phyloP scores from a whole-genome alignment of 2,329 filamentous ascomycete genomes.

The Sporothrix luriei region DNA sequence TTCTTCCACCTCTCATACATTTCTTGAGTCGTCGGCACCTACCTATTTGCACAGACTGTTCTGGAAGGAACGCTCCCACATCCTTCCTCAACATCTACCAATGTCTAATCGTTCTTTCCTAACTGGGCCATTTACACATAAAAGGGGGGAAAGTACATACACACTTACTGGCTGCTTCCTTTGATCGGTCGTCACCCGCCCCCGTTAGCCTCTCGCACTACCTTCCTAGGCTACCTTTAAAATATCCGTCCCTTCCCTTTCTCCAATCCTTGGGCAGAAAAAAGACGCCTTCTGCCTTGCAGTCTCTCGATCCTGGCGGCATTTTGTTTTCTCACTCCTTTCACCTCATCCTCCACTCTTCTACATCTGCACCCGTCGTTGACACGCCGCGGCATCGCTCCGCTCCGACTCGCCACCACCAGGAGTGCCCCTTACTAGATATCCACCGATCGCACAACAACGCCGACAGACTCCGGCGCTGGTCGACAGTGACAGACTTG shows the following conservation, averaged over 20 bases:
- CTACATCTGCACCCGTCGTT: neutral
- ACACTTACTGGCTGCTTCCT: slow-evolving; percentile 24
- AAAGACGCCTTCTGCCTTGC: neutral
- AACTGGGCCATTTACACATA: slow-evolving; percentile 18
- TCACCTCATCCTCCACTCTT: neutral
- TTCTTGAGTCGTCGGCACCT: slow-evolving; percentile 2
- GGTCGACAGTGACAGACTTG: slow-evolving; percentile 20
- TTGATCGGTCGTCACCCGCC: slow-evolving; percentile 27
- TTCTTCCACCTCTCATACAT: neutral
- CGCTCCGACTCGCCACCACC: slow-evolving; percentile 8
- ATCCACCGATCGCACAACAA: neutral
- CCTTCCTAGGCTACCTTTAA: slow-evolving; percentile 30
- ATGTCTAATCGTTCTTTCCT: slow-evolving; percentile 6
- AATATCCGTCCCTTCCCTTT: slow-evolving; percentile 1
- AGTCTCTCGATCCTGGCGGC: neutral
- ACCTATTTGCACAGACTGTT: neutral
- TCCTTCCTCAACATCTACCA: slow-evolving; percentile 7
- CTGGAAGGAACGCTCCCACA: slow-evolving; percentile 13
- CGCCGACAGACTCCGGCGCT: neutral
- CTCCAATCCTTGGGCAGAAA: slow-evolving; percentile 9
- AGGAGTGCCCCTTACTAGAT: neutral
- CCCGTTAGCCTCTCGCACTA: slow-evolving; percentile 33
- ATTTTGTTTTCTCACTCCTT: neutral
- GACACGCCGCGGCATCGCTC: neutral
- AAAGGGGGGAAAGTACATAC: neutral